phyloP scores from a whole-genome alignment of 2,329 filamentous ascomycete species.

The Colletotrichum musae region DNA sequence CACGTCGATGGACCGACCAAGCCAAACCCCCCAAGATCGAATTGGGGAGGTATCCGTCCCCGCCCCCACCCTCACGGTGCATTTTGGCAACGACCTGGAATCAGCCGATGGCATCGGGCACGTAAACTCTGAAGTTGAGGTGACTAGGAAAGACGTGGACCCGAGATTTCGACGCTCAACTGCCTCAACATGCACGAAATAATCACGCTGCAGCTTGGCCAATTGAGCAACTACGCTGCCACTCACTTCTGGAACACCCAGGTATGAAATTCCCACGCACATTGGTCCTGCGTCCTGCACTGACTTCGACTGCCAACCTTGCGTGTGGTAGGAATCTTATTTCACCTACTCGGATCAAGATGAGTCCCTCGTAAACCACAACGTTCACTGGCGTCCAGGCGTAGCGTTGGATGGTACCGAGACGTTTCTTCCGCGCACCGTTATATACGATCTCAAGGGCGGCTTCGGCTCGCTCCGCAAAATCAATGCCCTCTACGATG shows the following conservation, averaged over 20 bases:
- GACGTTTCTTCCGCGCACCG: slow-evolving; percentile 90
- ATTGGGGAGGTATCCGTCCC: slow-evolving; percentile 3
- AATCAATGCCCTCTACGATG: slow-evolving; percentile 89
- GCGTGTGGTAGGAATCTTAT: slow-evolving; percentile 86
- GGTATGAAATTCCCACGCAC: slow-evolving; percentile 57
- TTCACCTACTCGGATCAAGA: slow-evolving; percentile 86
- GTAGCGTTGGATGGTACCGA: slow-evolving; percentile 87
- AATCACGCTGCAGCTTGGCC: slow-evolving; percentile 92
- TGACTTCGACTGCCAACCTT: slow-evolving; percentile 5
- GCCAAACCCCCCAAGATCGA: neutral
- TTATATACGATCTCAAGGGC: slow-evolving; percentile 96
- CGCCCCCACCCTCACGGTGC: slow-evolving; percentile 16
- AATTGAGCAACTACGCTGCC: slow-evolving; percentile 91
- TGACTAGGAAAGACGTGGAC: neutral
- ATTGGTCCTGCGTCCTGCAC: slow-evolving; percentile 10
- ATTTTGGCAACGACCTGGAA: too few species aligned
- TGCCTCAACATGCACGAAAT: slow-evolving; percentile 85
- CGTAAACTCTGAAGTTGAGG: neutral
- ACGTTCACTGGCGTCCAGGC: slow-evolving; percentile 90
- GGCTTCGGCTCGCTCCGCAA: slow-evolving; percentile 91
- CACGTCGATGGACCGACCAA: neutral
- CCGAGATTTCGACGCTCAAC: neutral
- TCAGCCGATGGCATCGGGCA: too few species aligned
- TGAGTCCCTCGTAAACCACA: slow-evolving; percentile 80
- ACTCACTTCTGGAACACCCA: slow-evolving; percentile 99